Evolutionary conservation across 2,329 filamentous ascomycete genomes (phyloP), one percentile per base, ranked within the genome.

Genomic region (Phyllosticta capitalensis): DNA sequence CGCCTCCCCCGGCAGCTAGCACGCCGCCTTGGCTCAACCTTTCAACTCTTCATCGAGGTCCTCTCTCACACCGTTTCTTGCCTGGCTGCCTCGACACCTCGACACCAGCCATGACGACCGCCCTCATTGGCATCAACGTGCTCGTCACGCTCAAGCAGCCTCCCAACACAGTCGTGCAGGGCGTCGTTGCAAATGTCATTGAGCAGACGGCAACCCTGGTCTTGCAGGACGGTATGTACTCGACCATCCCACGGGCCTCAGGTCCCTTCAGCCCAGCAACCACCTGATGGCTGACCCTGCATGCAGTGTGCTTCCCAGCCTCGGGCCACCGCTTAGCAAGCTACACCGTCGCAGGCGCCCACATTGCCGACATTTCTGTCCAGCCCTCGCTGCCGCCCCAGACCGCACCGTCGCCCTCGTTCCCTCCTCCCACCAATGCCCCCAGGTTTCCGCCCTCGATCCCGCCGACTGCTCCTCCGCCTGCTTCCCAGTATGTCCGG

Each of bases 51-150:
- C 54, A 7, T 26, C 14, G 22, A 17, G 55, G 45, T 45, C 22
- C 55, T 45, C n/a, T n/a, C n/a, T 28, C 55, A 22, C 24, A 22
- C 53, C n/a, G 1, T 30, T 20, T 45, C 45, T 24, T 49, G 30
- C 45, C 26, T 50, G 19, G 5, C 3, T 38, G 9, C 51, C 38
- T 45, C 30, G 12, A 38, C 21, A 24, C 30, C 20, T 21, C 51
- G 20, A 26, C 59, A 22, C 33, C 45, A 52, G 74, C 61, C 65
- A 88, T 88, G 85, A 84, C 86, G 54, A 79, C 80, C 61, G 79
- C 84, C 68, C 90, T 92, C 71, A 84, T 90, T 67, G 89, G 89
- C 63, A 81, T 89, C 71, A 84, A 86, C 62, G 89, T 94, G 74
- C 76, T 84, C 62, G 85, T 94, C 67, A 87, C 86, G 38, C 79